Base-by-base conservation (phyloP, 2,329 filamentous ascomycete species). In the Bipolaris victoriae region DNA sequence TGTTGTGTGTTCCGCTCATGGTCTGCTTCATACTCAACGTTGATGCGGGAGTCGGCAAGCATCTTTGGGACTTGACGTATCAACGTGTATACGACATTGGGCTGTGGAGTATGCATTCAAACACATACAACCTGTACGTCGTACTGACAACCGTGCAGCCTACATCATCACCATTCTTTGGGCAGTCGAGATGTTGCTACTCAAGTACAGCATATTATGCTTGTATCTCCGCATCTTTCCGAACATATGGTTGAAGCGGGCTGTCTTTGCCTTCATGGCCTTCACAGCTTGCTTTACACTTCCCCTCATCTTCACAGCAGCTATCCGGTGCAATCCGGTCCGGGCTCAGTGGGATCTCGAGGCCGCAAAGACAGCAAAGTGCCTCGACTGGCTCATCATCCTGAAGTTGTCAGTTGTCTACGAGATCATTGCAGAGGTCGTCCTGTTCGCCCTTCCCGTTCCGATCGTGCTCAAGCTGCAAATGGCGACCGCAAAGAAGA, bases 61-160 rank as follows among this genome's bases (percentile, higher is more conserved):
- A 52, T 13, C 43, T 52, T 26, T 52, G 49, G 49, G 49, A 52
- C 41, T 16, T 52, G 49, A 52, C 49, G 46, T 52, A 52, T 45
- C 49, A 41, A 46, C 49, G 31, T 37, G 49, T 52, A n/a, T 41
- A 37, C 5, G 41, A 41, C 11, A 37, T 52, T n/a, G 40, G 40
- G 11, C 20, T 31, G 24, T 52, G 49, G 49, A 52, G 49, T 52
- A 46, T n/a, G 49, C 22, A 26, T 26, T 16, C 20, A 31, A 36
- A 11, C 43, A 20, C 29, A 44, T 16, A 29, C 41, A 44, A 44
- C 13, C 24, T 44, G 7, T 15, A 44, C 16, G 3, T 29, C 22
- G 3, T 52, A 46, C 49, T 52, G 31, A 52, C 31, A 36, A 31
- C 1, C 4, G 18, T 36, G 33, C 33, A 52, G 49, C 40, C 49